These are phyloP conservation scores for Haplographium delicatum DNA, from an alignment of 495 filamentous ascomycete genomes.

Conservation along the genomic window DNA sequence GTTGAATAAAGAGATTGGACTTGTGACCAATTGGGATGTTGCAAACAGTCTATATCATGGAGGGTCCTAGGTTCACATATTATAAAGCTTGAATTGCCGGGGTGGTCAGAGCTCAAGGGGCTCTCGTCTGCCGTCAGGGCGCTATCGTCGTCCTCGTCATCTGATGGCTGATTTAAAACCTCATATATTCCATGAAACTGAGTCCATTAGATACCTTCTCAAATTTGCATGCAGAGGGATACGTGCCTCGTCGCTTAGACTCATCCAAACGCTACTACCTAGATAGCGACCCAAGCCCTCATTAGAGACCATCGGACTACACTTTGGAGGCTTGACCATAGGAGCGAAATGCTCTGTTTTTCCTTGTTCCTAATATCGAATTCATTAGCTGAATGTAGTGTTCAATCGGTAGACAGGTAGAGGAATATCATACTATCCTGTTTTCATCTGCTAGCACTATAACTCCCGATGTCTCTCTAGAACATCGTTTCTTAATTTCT, in stretches of 20 bases:
- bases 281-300: too few species aligned
- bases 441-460: constrained; percentile 5
- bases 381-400: too few species aligned
- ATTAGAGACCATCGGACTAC: too few species aligned
- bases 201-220: too few species aligned
- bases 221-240: too few species aligned
- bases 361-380: constrained; percentile 9
- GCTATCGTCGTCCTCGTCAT: constrained; percentile 9
- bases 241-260: too few species aligned
- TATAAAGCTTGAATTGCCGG: constrained; percentile 9
- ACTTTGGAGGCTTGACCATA: too few species aligned
- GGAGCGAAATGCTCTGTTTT: too few species aligned
- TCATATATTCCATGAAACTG: neutral
- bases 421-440: constrained; percentile 7
- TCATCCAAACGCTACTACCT: too few species aligned
- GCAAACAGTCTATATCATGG: constrained; percentile 7
- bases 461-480: constrained; percentile 5
- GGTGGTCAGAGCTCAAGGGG: constrained; percentile 7
- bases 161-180: neutral
- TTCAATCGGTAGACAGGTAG: constrained; percentile 9
- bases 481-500: constrained; percentile 2
- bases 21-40: constrained; percentile 4
- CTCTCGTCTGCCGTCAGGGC: neutral
- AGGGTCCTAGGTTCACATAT: constrained; percentile 1
- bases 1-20: constrained; percentile 2